Base-by-base conservation (phyloP, 1,284 basidiomycete species). In the Meira nashicola region DNA sequence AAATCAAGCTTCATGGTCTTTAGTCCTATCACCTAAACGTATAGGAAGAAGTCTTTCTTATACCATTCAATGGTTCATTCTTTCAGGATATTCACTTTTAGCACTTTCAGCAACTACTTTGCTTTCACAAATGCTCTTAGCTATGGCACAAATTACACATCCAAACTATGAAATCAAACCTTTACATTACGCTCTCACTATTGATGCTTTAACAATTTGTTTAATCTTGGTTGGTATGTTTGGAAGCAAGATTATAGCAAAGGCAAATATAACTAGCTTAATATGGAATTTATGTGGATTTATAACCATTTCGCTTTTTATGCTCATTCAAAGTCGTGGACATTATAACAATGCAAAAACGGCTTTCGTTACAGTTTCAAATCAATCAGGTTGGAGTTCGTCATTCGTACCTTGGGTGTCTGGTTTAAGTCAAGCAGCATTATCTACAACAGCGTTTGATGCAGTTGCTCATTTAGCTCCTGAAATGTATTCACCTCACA, bases 371-470 rank as follows among this genome's bases (percentile, higher is more conserved):
- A 56, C 57, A 25, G 57, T 64, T 17, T 48, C 51, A 56, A 66
- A 66, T 43, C 37, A 58, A 15, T 53, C 54, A 11, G 64, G 61
- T 12, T 63, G 61, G 64, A 39, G 52, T 11, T 57, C 49, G 50
- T 58, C 47, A 53, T 62, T 63, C 55, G 19, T 60, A 6, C 60
- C 60, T 4, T 65, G 64, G 64, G 57, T 65, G 7, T 19, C 58
- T 7, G 61, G 55, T 1, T 41, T 65, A 9, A 50, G 57, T 17
- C 61, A 63, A 51, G 53, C 64, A 15, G 60, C 60, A 1, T 47
- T 65, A 9, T 59, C 64, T 17, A 65, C 63, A 12, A 65, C 63
- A 7, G 64, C 60, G 6, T 39, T 59, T 28, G 61, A 65, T 19
- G 46, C 44, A 4, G 59, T 60, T 3, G 39, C 62, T 3, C 64